Conservation (phyloP, 345 rosid genomes). For the Nasturtium officinale region DNA sequence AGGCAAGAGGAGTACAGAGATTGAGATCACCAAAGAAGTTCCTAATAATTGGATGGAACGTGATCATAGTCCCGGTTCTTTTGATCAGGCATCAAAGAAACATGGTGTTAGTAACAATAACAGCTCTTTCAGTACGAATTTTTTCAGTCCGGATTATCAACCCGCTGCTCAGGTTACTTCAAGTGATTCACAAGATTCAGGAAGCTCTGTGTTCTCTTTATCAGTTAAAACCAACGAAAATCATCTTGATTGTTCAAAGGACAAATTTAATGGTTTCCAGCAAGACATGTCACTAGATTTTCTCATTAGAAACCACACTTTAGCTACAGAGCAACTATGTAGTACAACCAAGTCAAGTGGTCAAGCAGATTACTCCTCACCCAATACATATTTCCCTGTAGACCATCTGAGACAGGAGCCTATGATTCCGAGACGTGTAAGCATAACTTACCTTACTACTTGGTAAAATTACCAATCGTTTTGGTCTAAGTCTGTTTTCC, state of each 20-base stretch:
- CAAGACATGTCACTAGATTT: conserved; percentile 37
- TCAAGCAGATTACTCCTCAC: conserved; percentile 38
- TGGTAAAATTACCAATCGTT: neutral
- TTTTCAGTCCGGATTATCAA: conserved; percentile 33
- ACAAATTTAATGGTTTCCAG: conserved; percentile 37
- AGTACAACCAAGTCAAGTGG: conserved; percentile 32
- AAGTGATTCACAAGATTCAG: conserved; percentile 48
- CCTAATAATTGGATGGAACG: conserved; percentile 38
- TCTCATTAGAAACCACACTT: conserved; percentile 38
- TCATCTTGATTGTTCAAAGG: conserved; percentile 36
- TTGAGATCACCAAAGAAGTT: conserved; percentile 31
- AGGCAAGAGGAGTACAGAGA: conserved; percentile 20
- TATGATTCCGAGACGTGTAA: conserved; percentile 45
- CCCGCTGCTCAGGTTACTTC: conserved; percentile 34
- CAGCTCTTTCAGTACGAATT: conserved; percentile 33
- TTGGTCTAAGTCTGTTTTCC: conserved; percentile 32
- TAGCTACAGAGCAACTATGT: conserved; percentile 27
- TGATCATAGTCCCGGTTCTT: conserved; percentile 31
- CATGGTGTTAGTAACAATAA: conserved; percentile 26
- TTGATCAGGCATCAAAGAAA: conserved; percentile 32
- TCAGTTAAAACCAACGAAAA: conserved; percentile 37
- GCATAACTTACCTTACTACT: conserved; percentile 25
- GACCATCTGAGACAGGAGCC: conserved; percentile 40
- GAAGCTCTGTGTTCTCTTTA: conserved; percentile 42
- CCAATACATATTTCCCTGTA: conserved; percentile 27